Evolutionary conservation across 495 filamentous ascomycete species (phyloP), one percentile per base, ranked within the genome.

Genomic region (Hypomontagnella submonticulosa): DNA sequence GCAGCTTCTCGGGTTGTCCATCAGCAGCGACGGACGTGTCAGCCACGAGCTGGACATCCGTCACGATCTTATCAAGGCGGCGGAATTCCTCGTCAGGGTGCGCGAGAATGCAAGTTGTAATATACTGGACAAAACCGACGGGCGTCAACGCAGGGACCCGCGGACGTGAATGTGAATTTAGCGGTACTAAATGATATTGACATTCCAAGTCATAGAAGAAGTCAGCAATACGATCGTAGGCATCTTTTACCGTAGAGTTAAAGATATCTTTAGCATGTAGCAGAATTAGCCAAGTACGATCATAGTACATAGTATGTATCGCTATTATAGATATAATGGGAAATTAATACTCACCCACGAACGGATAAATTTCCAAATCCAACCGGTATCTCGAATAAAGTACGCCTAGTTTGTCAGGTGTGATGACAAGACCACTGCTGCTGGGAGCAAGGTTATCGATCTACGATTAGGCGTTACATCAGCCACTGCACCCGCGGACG

Each of bases 161-260:
- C 3, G 93, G 92, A 53, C 81, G 75, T 46, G 85, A 80, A 10
- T 81, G 79, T 12, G 82, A 67, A 30, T 83, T 79, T 18, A 81
- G 76, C 62, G 92, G 93, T 1, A 96, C 84, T 10, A 96, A 83
- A 75, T 93, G 90, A 70, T 96, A 92, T 66, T 94, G 84, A 65
- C 89, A 93, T 16, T 84, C 83, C 10, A 97, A 80, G 36, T 90
- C 89, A 44, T 87, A 84, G 72, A 92, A 97, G 52, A 97, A 78
- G 30, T 85, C 85, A 2, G 83, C 20, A 80, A 87, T 33, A 74
- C 84, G 56, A 74, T 83, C 52, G 72, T 75, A 47, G 0, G 43
- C 60, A 1, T 68, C 51, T 20, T 71, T 46, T 5, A 71, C 66
- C 38, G 74, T 73, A 23, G 71, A 67, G 43, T 65, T 67, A 70